phyloP scores from a whole-genome alignment of 2,329 filamentous ascomycete genomes.

The Penicillium verrucosum region DNA sequence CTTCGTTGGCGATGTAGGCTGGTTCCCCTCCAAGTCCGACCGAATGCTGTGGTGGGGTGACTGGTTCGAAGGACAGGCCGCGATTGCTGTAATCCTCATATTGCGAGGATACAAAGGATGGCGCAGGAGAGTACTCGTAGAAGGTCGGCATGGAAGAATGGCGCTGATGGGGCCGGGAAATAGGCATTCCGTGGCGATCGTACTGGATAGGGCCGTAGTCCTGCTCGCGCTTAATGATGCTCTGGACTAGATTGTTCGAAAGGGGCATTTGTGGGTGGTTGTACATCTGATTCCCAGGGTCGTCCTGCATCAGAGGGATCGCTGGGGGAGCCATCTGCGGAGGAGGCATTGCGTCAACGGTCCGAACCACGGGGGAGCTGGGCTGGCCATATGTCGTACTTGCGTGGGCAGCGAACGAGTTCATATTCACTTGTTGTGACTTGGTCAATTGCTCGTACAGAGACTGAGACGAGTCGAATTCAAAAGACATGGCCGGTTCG shows the following conservation, averaged over 20 bases:
- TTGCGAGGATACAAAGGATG: conserved; percentile 97
- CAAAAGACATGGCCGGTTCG: conserved; percentile 95
- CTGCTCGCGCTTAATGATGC: conserved; percentile 80
- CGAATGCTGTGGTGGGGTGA: conserved; percentile 91
- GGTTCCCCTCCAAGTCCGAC: conserved; percentile 79
- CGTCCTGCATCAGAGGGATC: conserved; percentile 59
- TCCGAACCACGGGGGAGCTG: conserved; percentile 82
- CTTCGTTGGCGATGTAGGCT: conserved; percentile 96
- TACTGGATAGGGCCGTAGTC: conserved; percentile 81
- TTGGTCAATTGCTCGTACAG: conserved; percentile 99
- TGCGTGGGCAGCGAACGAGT: conserved; percentile 83
- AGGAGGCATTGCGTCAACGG: conserved; percentile 86
- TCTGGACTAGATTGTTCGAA: conserved; percentile 66
- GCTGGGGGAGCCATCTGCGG: conserved; percentile 73
- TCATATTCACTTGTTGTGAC: conserved; percentile 97
- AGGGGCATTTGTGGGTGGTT: conserved; percentile 58
- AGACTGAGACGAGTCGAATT: conserved; percentile 98
- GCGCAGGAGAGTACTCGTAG: conserved; percentile 95
- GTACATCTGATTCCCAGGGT: conserved; percentile 68
- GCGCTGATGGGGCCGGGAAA: conserved; percentile 79
- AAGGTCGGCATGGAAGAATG: conserved; percentile 99
- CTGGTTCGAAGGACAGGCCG: conserved; percentile 91
- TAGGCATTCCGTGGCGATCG: conserved; percentile 85
- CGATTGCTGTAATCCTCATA: conserved; percentile 98
- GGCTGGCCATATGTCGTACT: conserved; percentile 65